Conservation (phyloP, 176 grass and related monocot genomes). For the Avena eriantha region DNA sequence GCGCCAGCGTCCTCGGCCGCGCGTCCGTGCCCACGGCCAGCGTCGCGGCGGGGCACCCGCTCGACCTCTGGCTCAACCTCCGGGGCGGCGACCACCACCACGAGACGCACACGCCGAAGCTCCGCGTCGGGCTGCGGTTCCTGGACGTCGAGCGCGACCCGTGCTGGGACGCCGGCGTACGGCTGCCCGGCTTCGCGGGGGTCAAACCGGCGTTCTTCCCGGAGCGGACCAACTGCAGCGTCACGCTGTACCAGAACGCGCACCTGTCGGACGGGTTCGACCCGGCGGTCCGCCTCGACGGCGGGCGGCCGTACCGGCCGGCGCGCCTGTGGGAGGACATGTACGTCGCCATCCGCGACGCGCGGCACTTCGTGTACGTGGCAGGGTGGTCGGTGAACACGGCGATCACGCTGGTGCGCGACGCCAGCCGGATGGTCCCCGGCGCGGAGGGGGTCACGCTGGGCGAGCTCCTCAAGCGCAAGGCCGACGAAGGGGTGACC, state of each 20-base stretch:
- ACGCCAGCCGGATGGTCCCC: conserved; percentile 55
- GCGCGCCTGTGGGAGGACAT: conserved; percentile 80
- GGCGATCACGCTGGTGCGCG: conserved; percentile 71
- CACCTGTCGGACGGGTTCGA: conserved; percentile 61
- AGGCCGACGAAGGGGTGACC: conserved; percentile 80
- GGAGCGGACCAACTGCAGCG: conserved; percentile 55
- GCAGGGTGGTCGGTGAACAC: conserved; percentile 79
- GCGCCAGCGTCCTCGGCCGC: conserved; percentile 56
- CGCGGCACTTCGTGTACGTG: conserved; percentile 77
- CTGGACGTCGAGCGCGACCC: conserved; percentile 52
- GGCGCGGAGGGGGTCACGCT: conserved; percentile 68
- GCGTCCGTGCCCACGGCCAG: conserved; percentile 48
- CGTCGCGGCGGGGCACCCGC: conserved; percentile 40
- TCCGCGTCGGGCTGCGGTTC: conserved; percentile 57
- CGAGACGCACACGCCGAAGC: conserved; percentile 47
- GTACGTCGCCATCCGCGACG: conserved; percentile 60
- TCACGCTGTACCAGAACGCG: conserved; percentile 82
- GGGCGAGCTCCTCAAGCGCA: conserved; percentile 75
- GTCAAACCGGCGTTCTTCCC: conserved; percentile 63
- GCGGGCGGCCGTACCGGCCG: conserved; percentile 45
- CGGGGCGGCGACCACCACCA: conserved; percentile 55
- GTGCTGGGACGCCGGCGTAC: conserved; percentile 63
- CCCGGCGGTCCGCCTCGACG: conserved; percentile 46
- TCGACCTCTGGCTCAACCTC: conserved; percentile 62
- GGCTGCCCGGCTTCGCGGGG: conserved; percentile 42